Evolutionary conservation across 768 basidiomycete species (phyloP).

Genomic region (Rhodocollybia butyracea): DNA sequence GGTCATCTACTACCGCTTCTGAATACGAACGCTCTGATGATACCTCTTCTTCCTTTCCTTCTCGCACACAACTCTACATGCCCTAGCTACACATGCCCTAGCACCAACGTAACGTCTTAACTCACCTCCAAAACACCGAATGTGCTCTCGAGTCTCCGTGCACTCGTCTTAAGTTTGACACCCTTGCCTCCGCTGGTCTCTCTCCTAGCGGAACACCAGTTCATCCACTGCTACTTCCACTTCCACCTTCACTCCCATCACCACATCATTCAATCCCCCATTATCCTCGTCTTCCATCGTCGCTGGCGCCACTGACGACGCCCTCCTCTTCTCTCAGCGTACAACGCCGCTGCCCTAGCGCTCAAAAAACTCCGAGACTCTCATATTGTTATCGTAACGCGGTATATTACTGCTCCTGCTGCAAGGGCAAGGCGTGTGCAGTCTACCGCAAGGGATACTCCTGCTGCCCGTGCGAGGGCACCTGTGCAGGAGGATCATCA

Average conservation of each 20-base stretch:
- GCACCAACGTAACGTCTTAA: slow-evolving; percentile 55
- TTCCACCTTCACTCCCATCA: neutral
- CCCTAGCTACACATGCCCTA: no score
- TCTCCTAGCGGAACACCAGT: neutral
- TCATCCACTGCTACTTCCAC: neutral
- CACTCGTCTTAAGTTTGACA: slow-evolving; percentile 35
- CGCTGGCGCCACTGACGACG: neutral
- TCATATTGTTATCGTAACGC: slow-evolving; percentile 53
- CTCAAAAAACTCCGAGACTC: slow-evolving; percentile 56
- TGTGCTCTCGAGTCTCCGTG: slow-evolving; percentile 48
- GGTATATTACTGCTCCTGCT: slow-evolving; percentile 55
- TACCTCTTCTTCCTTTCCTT: slow-evolving; percentile 35
- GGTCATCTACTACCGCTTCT: neutral
- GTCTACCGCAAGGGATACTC: no score
- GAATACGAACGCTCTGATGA: no score
- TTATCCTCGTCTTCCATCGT: neutral
- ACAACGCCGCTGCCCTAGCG: slow-evolving; percentile 46
- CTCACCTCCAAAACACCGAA: slow-evolving; percentile 42
- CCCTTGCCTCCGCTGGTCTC: neutral
- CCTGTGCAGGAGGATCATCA: neutral
- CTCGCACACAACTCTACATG: slow-evolving; percentile 59
- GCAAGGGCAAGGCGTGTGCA: slow-evolving; percentile 24
- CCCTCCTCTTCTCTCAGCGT: slow-evolving; percentile 30
- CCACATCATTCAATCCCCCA: no score
- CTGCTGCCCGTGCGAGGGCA: no score